Base-by-base conservation (phyloP, 495 filamentous ascomycete genomes). In the Penicillium parvum region DNA sequence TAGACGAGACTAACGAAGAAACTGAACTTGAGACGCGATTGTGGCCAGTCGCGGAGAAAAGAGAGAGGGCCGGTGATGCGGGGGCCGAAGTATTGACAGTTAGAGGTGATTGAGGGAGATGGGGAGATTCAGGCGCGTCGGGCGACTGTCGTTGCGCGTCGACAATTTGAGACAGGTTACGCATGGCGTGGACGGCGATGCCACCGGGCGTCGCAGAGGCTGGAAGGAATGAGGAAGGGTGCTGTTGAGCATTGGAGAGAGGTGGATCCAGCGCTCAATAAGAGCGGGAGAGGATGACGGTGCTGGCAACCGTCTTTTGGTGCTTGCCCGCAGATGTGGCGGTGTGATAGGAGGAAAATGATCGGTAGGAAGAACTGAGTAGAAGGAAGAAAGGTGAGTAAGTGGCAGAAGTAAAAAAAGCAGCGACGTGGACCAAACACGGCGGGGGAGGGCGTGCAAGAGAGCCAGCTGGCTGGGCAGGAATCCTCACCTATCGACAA, bases 1-100 rank as follows among this genome's bases (percentile, higher is more conserved):
- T 62, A 17, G 73, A 73, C 4, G 77, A 78, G 23, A 77, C 73
- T 11, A 83, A 57, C 10, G 81, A 83, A 1, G 81, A 84, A 37
- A 63, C 75, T 5, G 81, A 82, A 60, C 81, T 84, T 3, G 69
- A 73, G 35, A 73, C 55, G 19, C 65, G 63, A 35, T 58, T 63
- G 33, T 72, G 68, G 28, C 68, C 60, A 30, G 57, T 57, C 8
- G 53, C 53, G 11, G 69, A 71, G 47, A 70, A 73, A 15, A 70
- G 51, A 22, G 69, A 73, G 7, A 69, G 28, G 3, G 66, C 62
- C 16, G 69, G 69, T 16, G 69, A 73, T 22, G 63, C 66, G n/a
- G 69, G 66, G 9, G 68, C 62, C 20, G 69, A 73, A 10, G 65
- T 60, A 37, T 66, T 58, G 37, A 57, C 49, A 25, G 58, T 63